A percentile compares a stretch with the other conserved stretches of the same genome.
These are phyloP conservation scores for Babjeviella inositovora DNA, from an alignment of 805 yeast species.

Conservation along the genomic window DNA sequence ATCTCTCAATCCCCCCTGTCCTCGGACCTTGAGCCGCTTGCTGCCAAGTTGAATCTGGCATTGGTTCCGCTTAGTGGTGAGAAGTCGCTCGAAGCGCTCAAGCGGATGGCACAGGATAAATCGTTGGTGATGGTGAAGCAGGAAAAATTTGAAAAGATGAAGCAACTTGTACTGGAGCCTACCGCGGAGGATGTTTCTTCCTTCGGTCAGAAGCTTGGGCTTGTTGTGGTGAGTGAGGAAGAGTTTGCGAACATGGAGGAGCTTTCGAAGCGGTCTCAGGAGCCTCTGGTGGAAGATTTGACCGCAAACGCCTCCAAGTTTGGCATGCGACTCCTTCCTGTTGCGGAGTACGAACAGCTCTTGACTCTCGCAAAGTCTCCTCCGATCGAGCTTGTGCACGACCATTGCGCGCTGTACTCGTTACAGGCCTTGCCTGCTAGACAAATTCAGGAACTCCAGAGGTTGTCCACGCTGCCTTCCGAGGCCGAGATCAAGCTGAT, in stretches of 20 bases:
- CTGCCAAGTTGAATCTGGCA: too few relatives aligned
- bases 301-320: slow-evolving; percentile 7
- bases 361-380: slow-evolving; percentile 5
- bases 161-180: too few relatives aligned
- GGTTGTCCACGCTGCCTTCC: slow-evolving; percentile 4
- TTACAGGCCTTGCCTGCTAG: too few relatives aligned
- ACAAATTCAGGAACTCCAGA: slow-evolving; percentile 1
- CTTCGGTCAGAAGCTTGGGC: not conserved
- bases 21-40: too few relatives aligned
- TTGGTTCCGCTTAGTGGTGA: too few relatives aligned
- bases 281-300: slow-evolving; percentile 5
- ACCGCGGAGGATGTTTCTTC: slow-evolving; percentile 1
- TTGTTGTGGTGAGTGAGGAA: not conserved
- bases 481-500: slow-evolving; percentile 3
- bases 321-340: slow-evolving; percentile 7
- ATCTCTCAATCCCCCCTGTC: too few relatives aligned
- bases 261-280: slow-evolving; percentile 2
- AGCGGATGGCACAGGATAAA: too few relatives aligned
- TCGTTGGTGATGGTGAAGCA: too few relatives aligned
- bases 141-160: too few relatives aligned
- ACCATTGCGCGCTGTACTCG: too few relatives aligned
- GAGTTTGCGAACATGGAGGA: slow-evolving; percentile 3
- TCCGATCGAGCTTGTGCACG: too few relatives aligned
- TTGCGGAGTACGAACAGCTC: slow-evolving; percentile 9
- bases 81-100: too few relatives aligned